A percentile compares a stretch with the other conserved stretches of the same genome.
phyloP scores from a whole-genome alignment of 2,329 filamentous ascomycete species.

The Aspergillus ochraceoroseus region DNA sequence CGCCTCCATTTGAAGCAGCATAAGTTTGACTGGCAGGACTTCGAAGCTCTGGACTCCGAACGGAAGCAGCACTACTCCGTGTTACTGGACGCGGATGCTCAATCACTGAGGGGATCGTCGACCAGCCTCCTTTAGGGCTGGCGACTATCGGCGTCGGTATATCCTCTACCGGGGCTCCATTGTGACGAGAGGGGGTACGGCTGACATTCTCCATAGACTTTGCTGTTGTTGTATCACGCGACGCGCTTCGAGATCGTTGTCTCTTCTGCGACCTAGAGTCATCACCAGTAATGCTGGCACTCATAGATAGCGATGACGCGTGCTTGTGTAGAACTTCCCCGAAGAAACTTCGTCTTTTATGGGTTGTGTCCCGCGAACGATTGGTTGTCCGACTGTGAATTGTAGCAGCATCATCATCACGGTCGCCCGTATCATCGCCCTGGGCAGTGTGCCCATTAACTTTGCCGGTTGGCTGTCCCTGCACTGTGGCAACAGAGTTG shows the following conservation, averaged over 20 bases:
- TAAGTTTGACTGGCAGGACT: slow-evolving; percentile 32
- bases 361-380: slow-evolving; percentile 32
- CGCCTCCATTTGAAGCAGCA: slow-evolving; percentile 36
- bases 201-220: slow-evolving; percentile 31
- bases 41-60: slow-evolving; percentile 19
- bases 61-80: slow-evolving; percentile 24
- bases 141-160: slow-evolving; percentile 16
- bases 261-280: slow-evolving; percentile 20
- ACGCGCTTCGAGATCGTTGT: slow-evolving; percentile 27
- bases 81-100: slow-evolving; percentile 35
- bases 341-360: slow-evolving; percentile 42
- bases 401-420: slow-evolving; percentile 36
- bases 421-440: slow-evolving; percentile 22
- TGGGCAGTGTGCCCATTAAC: slow-evolving; percentile 19
- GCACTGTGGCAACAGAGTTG: slow-evolving; percentile 37
- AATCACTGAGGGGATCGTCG: slow-evolving; percentile 33
- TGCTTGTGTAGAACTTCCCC: slow-evolving; percentile 34
- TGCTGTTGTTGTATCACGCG: slow-evolving; percentile 24
- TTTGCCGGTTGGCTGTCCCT: slow-evolving; percentile 25
- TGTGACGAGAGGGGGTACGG: slow-evolving; percentile 28
- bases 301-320: slow-evolving; percentile 31
- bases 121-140: slow-evolving; percentile 31
- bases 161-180: slow-evolving; percentile 20
- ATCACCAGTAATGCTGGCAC: slow-evolving; percentile 23
- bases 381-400: slow-evolving; percentile 37